Percentiles rank a stretch among this genome's conserved stretches.
These are phyloP conservation scores for Amaranthus palmeri DNA, from an alignment of 148 eudicot species.

Conservation along the genomic window DNA sequence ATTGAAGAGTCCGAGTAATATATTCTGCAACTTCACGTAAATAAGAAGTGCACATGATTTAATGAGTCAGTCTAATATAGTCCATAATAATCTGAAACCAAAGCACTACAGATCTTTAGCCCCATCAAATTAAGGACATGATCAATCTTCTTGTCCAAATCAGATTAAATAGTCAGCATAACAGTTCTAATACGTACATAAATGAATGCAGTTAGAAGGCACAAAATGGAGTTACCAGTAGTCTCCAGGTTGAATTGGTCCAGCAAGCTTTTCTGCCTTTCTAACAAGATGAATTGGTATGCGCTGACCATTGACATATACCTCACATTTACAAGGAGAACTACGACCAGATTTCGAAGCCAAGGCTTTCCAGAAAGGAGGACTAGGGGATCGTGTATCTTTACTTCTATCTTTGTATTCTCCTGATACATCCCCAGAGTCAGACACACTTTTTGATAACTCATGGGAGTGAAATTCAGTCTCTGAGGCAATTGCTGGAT, in stretches of 20 bases:
- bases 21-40: too few species aligned
- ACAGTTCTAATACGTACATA: background rate
- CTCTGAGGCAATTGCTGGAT: conserved; percentile 36
- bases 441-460: conserved; percentile 28
- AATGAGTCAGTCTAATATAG: too few species aligned
- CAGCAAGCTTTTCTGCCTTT: conserved; percentile 79
- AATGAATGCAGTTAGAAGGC: background rate
- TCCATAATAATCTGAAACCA: too few species aligned
- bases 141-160: background rate
- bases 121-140: too few species aligned
- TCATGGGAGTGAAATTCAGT: conserved; percentile 40
- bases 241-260: conserved; percentile 72
- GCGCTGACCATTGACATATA: conserved; percentile 64
- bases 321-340: conserved; percentile 31
- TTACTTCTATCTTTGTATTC: conserved; percentile 29
- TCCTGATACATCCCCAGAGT: conserved; percentile 33
- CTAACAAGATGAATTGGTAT: conserved; percentile 43
- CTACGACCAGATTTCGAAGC: conserved; percentile 20
- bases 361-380: conserved; percentile 32
- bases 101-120: too few species aligned
- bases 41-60: too few species aligned
- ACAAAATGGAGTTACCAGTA: conserved; percentile 57
- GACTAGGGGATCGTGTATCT: conserved; percentile 34
- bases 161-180: background rate
- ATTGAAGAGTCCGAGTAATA: too few species aligned